These are phyloP conservation scores for Eucalyptus rudis DNA, from an alignment of 345 rosid genomes.

Conservation along the genomic window DNA sequence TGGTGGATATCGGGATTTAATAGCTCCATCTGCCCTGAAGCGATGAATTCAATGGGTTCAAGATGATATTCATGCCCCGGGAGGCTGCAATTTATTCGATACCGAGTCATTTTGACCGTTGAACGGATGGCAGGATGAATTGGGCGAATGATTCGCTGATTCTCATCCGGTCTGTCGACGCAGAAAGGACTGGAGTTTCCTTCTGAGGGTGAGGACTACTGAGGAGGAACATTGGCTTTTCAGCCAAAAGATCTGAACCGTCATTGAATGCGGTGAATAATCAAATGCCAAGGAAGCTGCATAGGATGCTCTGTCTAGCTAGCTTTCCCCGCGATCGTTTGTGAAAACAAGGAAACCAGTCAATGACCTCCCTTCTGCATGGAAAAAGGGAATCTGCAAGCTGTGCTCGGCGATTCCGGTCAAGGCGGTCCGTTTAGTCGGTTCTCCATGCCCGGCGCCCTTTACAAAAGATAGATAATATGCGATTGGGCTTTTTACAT, in stretches of 20 bases:
- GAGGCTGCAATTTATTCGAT: background rate
- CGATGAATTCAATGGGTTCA: background rate
- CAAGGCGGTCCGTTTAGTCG: background rate
- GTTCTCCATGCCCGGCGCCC: background rate
- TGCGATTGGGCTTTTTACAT: background rate
- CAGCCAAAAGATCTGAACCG: background rate
- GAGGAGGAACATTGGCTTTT: background rate
- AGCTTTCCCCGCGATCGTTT: background rate
- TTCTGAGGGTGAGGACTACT: background rate
- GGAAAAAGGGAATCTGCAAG: too few relatives aligned
- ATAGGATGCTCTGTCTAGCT: background rate
- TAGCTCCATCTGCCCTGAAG: background rate
- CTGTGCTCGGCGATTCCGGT: background rate
- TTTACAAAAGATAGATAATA: background rate
- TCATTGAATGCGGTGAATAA: background rate
- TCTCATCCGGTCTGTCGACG: background rate
- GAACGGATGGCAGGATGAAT: background rate
- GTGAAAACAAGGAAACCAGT: background rate
- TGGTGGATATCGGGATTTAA: background rate
- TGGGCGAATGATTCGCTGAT: background rate
- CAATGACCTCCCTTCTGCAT: too few relatives aligned
- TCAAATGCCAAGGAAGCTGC: background rate
- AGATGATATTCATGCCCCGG: background rate
- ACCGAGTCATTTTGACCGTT: background rate
- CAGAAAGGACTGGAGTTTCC: background rate